Percentiles rank a stretch among this genome's conserved stretches.
Evolutionary conservation across 768 basidiomycete genomes (phyloP).

Genomic region (Mycena floridula): DNA sequence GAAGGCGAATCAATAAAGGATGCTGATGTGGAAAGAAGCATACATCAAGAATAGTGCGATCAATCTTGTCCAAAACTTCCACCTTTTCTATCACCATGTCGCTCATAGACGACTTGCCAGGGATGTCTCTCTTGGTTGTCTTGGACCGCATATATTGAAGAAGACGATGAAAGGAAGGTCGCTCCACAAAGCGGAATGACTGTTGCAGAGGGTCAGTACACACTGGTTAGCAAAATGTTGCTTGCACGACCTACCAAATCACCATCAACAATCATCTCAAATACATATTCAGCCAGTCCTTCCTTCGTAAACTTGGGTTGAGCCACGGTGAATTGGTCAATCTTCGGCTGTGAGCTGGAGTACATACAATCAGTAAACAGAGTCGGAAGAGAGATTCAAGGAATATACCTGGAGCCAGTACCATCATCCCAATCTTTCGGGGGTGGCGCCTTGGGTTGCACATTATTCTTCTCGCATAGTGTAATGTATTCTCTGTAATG

Average conservation of each 20-base stretch:
- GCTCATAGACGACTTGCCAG: constrained; percentile 7
- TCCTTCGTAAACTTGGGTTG: constrained; percentile 6
- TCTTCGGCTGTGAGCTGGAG: not conserved
- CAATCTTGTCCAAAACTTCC: constrained; percentile 8
- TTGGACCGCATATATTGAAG: constrained; percentile 6
- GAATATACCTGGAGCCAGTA: not conserved
- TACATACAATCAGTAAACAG: not conserved
- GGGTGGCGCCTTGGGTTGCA: constrained; percentile 6
- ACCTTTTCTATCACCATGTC: constrained; percentile 7
- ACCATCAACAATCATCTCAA: constrained; percentile 12
- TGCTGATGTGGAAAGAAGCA: too few species aligned
- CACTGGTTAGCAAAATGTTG: not conserved
- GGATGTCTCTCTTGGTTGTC: constrained; percentile 8
- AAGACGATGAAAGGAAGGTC: constrained; percentile 3
- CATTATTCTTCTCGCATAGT: constrained; percentile 3
- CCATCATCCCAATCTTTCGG: constrained; percentile 6
- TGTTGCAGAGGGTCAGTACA: constrained; percentile 1
- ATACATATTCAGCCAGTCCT: constrained; percentile 9
- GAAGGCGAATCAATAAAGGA: too few species aligned
- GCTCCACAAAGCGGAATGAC: constrained; percentile 14
- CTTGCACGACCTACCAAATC: constrained; percentile 8
- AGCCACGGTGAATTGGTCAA: constrained; percentile 3
- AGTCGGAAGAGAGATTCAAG: not conserved
- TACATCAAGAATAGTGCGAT: constrained; percentile 6
- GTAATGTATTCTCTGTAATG: constrained; percentile 8